Evolutionary conservation across 306 rosid genomes (phyloP).

Genomic region (Calophaca sinica): DNA sequence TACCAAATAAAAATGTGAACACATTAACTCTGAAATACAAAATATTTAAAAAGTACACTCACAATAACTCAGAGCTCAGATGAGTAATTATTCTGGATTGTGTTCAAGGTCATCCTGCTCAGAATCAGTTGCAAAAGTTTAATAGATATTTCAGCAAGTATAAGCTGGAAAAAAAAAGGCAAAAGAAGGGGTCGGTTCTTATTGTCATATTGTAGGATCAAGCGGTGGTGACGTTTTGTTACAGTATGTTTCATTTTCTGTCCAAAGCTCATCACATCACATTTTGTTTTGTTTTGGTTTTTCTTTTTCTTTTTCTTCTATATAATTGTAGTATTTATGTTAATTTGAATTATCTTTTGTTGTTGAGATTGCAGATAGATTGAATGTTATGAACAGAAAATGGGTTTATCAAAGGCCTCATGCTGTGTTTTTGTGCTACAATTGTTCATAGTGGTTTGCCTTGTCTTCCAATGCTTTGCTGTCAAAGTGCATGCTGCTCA

Average conservation of each 20-base stretch:
- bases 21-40: too few species aligned
- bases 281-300: background rate
- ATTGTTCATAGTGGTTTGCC: conserved; percentile 52
- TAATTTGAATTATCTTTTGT: conserved; percentile 34
- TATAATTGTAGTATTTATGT: conserved; percentile 21
- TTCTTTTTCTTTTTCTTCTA: background rate
- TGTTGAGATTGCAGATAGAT: conserved; percentile 50
- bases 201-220: conserved; percentile 43
- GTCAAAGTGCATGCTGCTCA: conserved; percentile 50
- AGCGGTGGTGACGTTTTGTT: conserved; percentile 41
- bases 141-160: too few species aligned
- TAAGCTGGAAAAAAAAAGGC: background rate
- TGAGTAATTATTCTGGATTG: too few species aligned
- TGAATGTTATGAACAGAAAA: conserved; percentile 60
- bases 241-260: conserved; percentile 36
- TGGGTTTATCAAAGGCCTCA: conserved; percentile 60
- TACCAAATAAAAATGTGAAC: too few species aligned
- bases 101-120: too few species aligned
- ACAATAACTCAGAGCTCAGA: too few species aligned
- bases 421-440: conserved; percentile 53
- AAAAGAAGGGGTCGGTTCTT: conserved; percentile 8
- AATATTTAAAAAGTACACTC: too few species aligned
- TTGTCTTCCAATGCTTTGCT: conserved; percentile 53
- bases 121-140: too few species aligned
- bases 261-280: conserved; percentile 3